Percentiles rank a stretch among this genome's conserved stretches.
Conservation (phyloP, 768 basidiomycete genomes). For the Trametes punicea region DNA sequence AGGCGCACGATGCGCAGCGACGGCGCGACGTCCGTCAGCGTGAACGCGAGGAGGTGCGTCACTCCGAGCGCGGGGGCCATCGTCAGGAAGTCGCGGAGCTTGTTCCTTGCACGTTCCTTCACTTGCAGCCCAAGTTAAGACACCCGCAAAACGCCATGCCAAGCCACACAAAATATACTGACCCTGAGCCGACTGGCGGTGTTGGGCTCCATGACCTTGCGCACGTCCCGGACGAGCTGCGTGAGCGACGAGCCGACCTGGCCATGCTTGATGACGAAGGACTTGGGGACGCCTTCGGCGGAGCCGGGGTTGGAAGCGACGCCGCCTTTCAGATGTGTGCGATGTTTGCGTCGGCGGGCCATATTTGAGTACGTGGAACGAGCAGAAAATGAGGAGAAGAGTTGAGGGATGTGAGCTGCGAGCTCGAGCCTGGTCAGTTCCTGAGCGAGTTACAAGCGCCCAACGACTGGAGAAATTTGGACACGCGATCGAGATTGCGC, state of each 20-base stretch:
- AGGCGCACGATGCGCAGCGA: conserved; percentile 84
- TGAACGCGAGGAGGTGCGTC: conserved; percentile 90
- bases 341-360: conserved; percentile 74
- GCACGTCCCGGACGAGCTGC: conserved; percentile 88
- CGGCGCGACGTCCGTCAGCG: conserved; percentile 79
- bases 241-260: conserved; percentile 82
- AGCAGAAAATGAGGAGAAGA: background rate
- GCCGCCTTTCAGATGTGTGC: conserved; percentile 73
- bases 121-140: conserved; percentile 17
- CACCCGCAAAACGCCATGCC: background rate
- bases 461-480: conserved; percentile 2
- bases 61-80: conserved; percentile 90
- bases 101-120: conserved; percentile 88
- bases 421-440: background rate
- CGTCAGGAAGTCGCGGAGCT: conserved; percentile 89
- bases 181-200: conserved; percentile 92
- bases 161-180: conserved; percentile 20
- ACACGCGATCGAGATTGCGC: conserved; percentile 9
- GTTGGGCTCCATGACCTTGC: conserved; percentile 97
- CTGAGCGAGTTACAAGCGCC: background rate
- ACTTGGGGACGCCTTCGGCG: conserved; percentile 61
- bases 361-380: conserved; percentile 41
- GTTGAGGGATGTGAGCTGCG: background rate
- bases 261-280: conserved; percentile 96
- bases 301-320: conserved; percentile 33